Evolutionary conservation across 495 filamentous ascomycete genomes (phyloP), one percentile per base, ranked within the genome.

Genomic region (Talaromyces liani): DNA sequence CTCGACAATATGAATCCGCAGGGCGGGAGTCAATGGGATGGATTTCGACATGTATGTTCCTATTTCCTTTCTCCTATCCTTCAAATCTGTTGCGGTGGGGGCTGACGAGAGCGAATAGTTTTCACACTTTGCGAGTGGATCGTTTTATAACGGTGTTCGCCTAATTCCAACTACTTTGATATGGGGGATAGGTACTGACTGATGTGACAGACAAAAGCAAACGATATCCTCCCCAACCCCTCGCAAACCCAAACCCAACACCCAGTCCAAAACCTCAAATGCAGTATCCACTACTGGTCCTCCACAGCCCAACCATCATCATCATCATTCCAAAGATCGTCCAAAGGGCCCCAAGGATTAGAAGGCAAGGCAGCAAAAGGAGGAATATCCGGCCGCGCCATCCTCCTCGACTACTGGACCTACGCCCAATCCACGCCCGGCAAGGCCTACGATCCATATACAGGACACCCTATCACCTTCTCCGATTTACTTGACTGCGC

Each of bases 21-120:
- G 69, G 82, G 82, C 66, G 83, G 85, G 20, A 87, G 85, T 3
- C 89, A 92, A 70, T 91, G 89, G 89, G 89, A 92, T 71, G 85
- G 87, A 25, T 85, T 91, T 60, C 73, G 85, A 60, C 88, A 90
- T 69, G 82, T 84, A 72, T n/a, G n/a, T n/a, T n/a, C 33, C 69
- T 67, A 1, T 31, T 31, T 7, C 29, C 29, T 6, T 20, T 14
- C 24, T 14, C 22, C 0, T 7, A 1, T 24, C 22, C 47, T n/a
- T 24, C 18, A 20, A 24, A 1, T 22, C 8, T 14, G 47, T 20
- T 8, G 18, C 0, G 1, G 3, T 39, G 36, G 7, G 36, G 24
- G 22, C 49, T 53, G n/a, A 53, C 24, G n/a, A 53, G 8, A 2
- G 6, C 9, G 22, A 0, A 22, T 54, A 54, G 49, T 54, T 54